Percentiles rank a stretch among this genome's conserved stretches.
phyloP scores from a whole-genome alignment of 163 green algal species.

The Chlorella variabilis region DNA sequence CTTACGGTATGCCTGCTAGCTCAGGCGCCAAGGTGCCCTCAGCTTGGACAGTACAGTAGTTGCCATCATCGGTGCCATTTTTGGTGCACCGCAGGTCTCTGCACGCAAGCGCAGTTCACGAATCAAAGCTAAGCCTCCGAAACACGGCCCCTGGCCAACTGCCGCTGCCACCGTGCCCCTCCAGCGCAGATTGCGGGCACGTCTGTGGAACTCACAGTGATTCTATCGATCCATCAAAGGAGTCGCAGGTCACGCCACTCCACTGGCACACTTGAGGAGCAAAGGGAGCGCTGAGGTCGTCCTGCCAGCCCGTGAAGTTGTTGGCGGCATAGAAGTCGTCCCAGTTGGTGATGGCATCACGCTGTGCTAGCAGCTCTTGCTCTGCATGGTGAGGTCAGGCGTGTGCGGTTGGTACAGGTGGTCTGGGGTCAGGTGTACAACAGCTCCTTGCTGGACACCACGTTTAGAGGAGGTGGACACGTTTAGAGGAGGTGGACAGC shows the following conservation, averaged over 20 bases:
- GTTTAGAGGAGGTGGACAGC: too few relatives aligned
- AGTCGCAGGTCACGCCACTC: not conserved
- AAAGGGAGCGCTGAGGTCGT: not conserved
- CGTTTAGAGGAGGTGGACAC: too few relatives aligned
- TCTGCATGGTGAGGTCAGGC: not conserved
- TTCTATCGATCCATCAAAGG: not conserved
- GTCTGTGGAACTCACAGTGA: not conserved
- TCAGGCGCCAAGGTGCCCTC: not conserved
- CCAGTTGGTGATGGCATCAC: not conserved
- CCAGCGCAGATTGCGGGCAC: too few relatives aligned
- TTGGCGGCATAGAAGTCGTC: not conserved
- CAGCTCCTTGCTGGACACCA: too few relatives aligned
- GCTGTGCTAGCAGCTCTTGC: not conserved
- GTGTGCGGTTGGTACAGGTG: too few relatives aligned
- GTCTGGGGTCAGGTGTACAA: too few relatives aligned
- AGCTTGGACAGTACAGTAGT: not conserved
- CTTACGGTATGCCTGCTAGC: not conserved
- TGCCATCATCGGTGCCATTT: not conserved
- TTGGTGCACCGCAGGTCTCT: not conserved
- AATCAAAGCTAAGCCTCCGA: too few relatives aligned
- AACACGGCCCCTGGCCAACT: too few relatives aligned
- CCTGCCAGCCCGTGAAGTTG: conserved; percentile 2
- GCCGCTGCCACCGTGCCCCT: too few relatives aligned
- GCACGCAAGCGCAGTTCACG: not conserved
- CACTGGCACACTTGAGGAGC: not conserved